These are phyloP conservation scores for Boeremia exigua DNA, from an alignment of 2,329 filamentous ascomycete species.

Conservation along the genomic window DNA sequence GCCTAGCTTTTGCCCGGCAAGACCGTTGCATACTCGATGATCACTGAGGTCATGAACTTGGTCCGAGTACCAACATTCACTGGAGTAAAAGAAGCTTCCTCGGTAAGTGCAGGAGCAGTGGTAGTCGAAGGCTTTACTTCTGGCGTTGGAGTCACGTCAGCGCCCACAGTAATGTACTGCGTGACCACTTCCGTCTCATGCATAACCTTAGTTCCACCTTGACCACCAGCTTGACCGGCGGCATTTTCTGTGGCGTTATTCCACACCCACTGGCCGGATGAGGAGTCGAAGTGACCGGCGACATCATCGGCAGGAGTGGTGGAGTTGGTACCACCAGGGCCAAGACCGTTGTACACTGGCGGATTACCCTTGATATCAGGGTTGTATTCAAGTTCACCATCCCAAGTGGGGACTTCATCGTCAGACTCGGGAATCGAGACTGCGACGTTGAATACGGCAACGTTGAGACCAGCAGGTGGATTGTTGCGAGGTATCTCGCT, in stretches of 20 bases:
- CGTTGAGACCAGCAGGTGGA: slow-evolving; percentile 38
- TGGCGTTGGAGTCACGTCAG: neutral
- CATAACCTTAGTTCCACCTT: neutral
- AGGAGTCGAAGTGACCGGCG: slow-evolving; percentile 20
- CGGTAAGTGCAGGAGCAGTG: slow-evolving; percentile 53
- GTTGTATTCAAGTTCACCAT: slow-evolving; percentile 30
- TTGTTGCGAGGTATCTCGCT: slow-evolving; percentile 37
- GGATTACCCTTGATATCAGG: slow-evolving; percentile 37
- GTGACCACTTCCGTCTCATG: slow-evolving; percentile 13
- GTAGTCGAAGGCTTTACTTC: slow-evolving; percentile 55
- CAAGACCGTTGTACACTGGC: slow-evolving; percentile 27
- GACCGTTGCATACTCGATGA: slow-evolving; percentile 26
- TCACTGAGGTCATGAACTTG: slow-evolving; percentile 21
- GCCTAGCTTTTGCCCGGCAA: slow-evolving; percentile 7
- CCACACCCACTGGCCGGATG: slow-evolving; percentile 23
- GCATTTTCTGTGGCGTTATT: slow-evolving; percentile 19
- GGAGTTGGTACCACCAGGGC: slow-evolving; percentile 22
- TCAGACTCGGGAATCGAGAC: slow-evolving; percentile 32
- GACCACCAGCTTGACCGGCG: neutral
- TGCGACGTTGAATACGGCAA: slow-evolving; percentile 36
- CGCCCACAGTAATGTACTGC: slow-evolving; percentile 14
- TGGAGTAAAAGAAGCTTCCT: slow-evolving; percentile 5
- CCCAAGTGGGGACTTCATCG: slow-evolving; percentile 35
- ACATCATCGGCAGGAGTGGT: slow-evolving; percentile 16
- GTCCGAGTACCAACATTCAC: slow-evolving; percentile 16